phyloP scores from a whole-genome alignment of 495 filamentous ascomycete species.

The Penicillium coprophilum region DNA sequence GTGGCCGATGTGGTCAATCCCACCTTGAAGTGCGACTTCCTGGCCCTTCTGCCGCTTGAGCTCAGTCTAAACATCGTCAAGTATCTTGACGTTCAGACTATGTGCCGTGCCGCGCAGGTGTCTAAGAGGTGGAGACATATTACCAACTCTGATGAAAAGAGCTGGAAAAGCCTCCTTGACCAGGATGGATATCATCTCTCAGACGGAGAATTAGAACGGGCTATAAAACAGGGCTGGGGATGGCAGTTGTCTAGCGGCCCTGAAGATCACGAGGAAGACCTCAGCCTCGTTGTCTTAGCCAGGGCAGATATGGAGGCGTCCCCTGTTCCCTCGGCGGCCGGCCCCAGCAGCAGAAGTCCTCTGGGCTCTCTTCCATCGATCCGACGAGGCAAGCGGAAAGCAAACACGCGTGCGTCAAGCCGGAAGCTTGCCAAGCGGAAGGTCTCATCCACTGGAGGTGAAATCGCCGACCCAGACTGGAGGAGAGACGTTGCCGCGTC shows the following conservation, averaged over 20 bases:
- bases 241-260: constrained; percentile 84
- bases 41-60: constrained; percentile 79
- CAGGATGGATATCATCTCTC: constrained; percentile 75
- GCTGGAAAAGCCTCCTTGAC: constrained; percentile 93
- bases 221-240: constrained; percentile 96
- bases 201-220: constrained; percentile 79
- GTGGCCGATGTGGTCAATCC: constrained; percentile 93
- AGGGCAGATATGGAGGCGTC: constrained; percentile 49
- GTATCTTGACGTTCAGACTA: constrained; percentile 80
- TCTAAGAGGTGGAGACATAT: constrained; percentile 91
- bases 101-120: constrained; percentile 90
- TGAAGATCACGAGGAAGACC: constrained; percentile 76
- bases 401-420: constrained; percentile 43
- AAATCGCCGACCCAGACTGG: constrained; percentile 44
- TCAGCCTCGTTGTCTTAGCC: constrained; percentile 53
- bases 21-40: constrained; percentile 92
- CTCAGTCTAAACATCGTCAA: constrained; percentile 83
- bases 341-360: constrained; percentile 29
- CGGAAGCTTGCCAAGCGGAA: constrained; percentile 58
- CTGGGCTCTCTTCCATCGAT: constrained; percentile 23
- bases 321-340: constrained; percentile 28
- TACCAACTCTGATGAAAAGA: constrained; percentile 86
- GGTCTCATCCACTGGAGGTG: constrained; percentile 46
- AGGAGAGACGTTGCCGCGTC: constrained; percentile 44
- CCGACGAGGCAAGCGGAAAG: constrained; percentile 55